Evolutionary conservation across 305 asterid genomes (phyloP), one percentile per base, ranked within the genome.

Genomic region (Solanum aculeatissimum): DNA sequence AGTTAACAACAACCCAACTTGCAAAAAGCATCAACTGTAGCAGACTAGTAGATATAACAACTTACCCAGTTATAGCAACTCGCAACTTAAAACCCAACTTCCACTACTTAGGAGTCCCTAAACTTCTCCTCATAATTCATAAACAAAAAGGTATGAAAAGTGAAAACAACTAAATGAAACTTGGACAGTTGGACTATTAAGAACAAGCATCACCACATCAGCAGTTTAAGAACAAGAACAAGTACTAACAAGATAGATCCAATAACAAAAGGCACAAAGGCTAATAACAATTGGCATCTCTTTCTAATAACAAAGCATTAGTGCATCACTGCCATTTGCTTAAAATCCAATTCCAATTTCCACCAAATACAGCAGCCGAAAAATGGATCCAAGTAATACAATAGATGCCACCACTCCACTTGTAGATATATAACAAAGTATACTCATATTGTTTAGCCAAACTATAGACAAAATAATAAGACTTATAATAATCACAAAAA

Each of bases 401-500:
- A 94, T 78, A 15, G 98, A 95, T 83, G 99, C 94, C 21, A 94
- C 11, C 1, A 96, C 98, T 23, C 98, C 99, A 16, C 88, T 91
- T 0, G 96, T 97, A 9, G 98, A 95, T 38, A 94, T 87, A 86
- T 92, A 91, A 6, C 98, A 93, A 15, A 95, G 97, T 43, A 94
- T 71, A 83, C 90, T 88, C 98, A 96, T 93, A 55, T 89, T 89
- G 86, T 95, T 90, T 4, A 92, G 82, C 97, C 92, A 94, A 68
- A 95, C 97, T 0, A 93, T 91, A 0, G 99, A 98, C 84, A 94
- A 80, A 88, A 95, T 87, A 4, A 95, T 16, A 4, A 96, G 89
- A 80, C 93, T 93, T 12, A 94, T 87, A 16, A 94, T 25, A 18
- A 94, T 27, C 15, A 95, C 88, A 68, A 96, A 89, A 80, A 89